Conservation (phyloP, 805 yeast genomes). For the Metschnikowia chrysomelidarum region DNA sequence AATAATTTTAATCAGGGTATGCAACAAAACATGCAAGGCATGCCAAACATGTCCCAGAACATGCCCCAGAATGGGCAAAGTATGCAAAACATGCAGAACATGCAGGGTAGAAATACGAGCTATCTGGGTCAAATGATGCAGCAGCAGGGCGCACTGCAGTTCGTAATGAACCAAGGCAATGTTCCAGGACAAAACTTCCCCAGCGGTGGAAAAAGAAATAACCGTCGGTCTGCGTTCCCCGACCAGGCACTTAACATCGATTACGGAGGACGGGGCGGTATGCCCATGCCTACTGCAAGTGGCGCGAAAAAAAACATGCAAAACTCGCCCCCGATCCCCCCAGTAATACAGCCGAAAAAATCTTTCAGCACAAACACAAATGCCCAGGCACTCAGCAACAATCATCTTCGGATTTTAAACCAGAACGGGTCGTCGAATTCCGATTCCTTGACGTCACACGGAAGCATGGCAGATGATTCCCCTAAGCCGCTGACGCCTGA, state of each 20-base stretch:
- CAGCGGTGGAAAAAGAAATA: conserved; percentile 27
- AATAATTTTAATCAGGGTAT: conserved; percentile 1
- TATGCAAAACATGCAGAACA: conserved; percentile 3
- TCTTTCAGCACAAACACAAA: conserved; percentile 6
- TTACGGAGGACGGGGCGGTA: conserved; percentile 48
- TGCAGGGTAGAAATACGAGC: too few species aligned
- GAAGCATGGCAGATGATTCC: conserved; percentile 24
- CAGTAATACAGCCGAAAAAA: conserved; percentile 21
- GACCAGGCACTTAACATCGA: conserved; percentile 35
- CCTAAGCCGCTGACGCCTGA: conserved; percentile 24
- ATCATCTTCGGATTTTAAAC: conserved; percentile 12
- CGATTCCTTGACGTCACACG: conserved; percentile 23
- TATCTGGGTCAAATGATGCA: too few species aligned
- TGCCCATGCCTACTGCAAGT: conserved; percentile 36
- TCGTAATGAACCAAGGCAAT: conserved; percentile 8
- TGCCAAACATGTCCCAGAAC: conserved; percentile 8
- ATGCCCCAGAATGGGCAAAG: conserved; percentile 8
- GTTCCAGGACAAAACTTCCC: conserved; percentile 4
- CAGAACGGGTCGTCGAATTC: conserved; percentile 15
- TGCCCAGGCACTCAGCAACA: conserved; percentile 2
- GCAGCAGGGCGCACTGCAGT: conserved; percentile 10
- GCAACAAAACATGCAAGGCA: too few species aligned
- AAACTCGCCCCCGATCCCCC: conserved; percentile 17
- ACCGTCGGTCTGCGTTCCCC: conserved; percentile 38
- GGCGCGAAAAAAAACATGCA: conserved; percentile 17